These are phyloP conservation scores for Alternaria atra DNA, from an alignment of 2,329 filamentous ascomycete species.

Conservation along the genomic window DNA sequence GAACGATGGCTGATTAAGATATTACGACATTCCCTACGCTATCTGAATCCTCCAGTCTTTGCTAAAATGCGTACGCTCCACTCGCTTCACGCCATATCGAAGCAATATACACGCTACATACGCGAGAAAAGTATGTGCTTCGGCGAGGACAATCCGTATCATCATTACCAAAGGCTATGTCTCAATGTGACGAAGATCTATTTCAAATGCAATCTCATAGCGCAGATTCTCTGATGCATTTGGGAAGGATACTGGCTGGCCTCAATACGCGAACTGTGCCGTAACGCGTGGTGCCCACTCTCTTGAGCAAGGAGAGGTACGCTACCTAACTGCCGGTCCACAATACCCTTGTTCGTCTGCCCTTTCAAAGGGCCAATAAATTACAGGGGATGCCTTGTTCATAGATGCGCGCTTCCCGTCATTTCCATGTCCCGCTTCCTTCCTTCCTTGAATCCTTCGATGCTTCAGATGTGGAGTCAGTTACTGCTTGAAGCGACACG, in stretches of 20 bases:
- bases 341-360: background rate
- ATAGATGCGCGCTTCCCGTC: background rate
- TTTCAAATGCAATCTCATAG: background rate
- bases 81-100: background rate
- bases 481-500: background rate
- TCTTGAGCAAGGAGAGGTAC: constrained; percentile 8
- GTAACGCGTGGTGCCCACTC: background rate
- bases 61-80: background rate
- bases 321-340: constrained; percentile 3
- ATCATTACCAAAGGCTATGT: background rate
- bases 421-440: background rate
- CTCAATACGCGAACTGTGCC: constrained; percentile 7
- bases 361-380: background rate
- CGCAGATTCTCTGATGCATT: background rate
- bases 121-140: background rate
- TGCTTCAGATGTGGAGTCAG: background rate
- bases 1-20: background rate
- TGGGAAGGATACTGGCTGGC: background rate
- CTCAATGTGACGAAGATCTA: background rate
- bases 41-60: background rate
- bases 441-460: background rate
- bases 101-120: background rate
- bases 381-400: background rate
- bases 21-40: background rate
- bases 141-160: background rate